phyloP scores from a whole-genome alignment of 345 rosid species.

The Rubroshorea leprosula region DNA sequence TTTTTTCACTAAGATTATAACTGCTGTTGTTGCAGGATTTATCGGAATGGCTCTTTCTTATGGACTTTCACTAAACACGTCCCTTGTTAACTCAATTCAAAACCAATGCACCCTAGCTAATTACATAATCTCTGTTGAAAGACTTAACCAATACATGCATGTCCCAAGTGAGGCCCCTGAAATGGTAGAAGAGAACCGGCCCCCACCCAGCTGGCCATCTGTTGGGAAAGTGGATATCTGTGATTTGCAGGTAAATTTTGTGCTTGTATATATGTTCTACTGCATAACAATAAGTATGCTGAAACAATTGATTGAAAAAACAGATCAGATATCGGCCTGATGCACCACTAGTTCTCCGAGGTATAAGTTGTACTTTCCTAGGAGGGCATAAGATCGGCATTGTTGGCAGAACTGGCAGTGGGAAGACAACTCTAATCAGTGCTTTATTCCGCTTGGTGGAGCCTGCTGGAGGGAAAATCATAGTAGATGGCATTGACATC shows the following conservation, averaged over 20 bases:
- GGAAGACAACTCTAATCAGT: conserved; percentile 87
- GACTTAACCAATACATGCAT: conserved; percentile 89
- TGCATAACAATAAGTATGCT: background rate
- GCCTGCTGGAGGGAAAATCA: conserved; percentile 73
- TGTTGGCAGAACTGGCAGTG: conserved; percentile 94
- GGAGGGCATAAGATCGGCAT: conserved; percentile 95
- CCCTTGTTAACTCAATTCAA: conserved; percentile 74
- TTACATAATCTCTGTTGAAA: conserved; percentile 87
- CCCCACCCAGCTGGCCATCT: conserved; percentile 74
- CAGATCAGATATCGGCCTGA: conserved; percentile 77
- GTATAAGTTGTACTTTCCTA: conserved; percentile 73
- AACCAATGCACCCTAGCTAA: conserved; percentile 83
- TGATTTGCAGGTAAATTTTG: conserved; percentile 56
- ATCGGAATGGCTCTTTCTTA: conserved; percentile 98
- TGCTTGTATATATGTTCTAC: background rate
- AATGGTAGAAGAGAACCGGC: conserved; percentile 64
- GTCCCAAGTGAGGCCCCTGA: conserved; percentile 87
- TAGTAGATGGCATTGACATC: conserved; percentile 82
- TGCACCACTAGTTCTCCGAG: conserved; percentile 68
- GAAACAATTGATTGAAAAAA: conserved; percentile 11
- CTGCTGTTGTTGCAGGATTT: conserved; percentile 56
- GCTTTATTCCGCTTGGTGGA: conserved; percentile 91
- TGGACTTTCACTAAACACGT: conserved; percentile 77
- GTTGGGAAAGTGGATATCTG: conserved; percentile 77
- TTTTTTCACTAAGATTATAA: background rate